A percentile compares a stretch with the other conserved stretches of the same genome.
Evolutionary conservation across 768 basidiomycete species (phyloP).

Genomic region (Lentinula lateritia): DNA sequence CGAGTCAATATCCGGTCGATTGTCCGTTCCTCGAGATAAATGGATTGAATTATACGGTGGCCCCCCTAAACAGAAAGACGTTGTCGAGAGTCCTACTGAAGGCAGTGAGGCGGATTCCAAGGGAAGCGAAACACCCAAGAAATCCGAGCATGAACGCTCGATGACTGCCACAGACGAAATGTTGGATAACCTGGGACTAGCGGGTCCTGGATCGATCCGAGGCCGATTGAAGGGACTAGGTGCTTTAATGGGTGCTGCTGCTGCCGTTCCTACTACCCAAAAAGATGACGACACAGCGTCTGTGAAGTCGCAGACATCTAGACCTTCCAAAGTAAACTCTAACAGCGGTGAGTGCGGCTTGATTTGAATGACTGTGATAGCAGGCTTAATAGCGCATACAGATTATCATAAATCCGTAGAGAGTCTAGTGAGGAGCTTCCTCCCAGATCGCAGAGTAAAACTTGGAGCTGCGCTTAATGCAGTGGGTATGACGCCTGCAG

Average conservation of each 20-base stretch:
- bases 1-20: constrained; percentile 70
- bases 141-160: constrained; percentile 15
- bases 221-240: constrained; percentile 55
- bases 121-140: constrained; percentile 13
- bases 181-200: constrained; percentile 25
- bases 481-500: constrained; percentile 60
- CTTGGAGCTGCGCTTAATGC: constrained; percentile 69
- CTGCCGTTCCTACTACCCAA: constrained; percentile 13
- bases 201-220: constrained; percentile 36
- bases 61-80: constrained; percentile 32
- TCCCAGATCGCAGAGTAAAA: constrained; percentile 87
- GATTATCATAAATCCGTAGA: constrained; percentile 78
- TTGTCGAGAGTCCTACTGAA: constrained; percentile 19
- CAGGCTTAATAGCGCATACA: constrained; percentile 14
- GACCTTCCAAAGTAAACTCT: constrained; percentile 23
- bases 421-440: constrained; percentile 70
- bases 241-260: constrained; percentile 32
- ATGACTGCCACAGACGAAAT: constrained; percentile 23
- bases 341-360: not conserved
- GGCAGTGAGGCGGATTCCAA: constrained; percentile 15
- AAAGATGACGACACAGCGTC: constrained; percentile 68
- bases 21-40: constrained; percentile 58
- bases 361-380: not conserved
- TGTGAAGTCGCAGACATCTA: constrained; percentile 22
- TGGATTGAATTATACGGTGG: constrained; percentile 90